A percentile compares a stretch with the other conserved stretches of the same genome.
These are phyloP conservation scores for Sugiyamaella marilandica DNA, from an alignment of 805 yeast species.

Conservation along the genomic window DNA sequence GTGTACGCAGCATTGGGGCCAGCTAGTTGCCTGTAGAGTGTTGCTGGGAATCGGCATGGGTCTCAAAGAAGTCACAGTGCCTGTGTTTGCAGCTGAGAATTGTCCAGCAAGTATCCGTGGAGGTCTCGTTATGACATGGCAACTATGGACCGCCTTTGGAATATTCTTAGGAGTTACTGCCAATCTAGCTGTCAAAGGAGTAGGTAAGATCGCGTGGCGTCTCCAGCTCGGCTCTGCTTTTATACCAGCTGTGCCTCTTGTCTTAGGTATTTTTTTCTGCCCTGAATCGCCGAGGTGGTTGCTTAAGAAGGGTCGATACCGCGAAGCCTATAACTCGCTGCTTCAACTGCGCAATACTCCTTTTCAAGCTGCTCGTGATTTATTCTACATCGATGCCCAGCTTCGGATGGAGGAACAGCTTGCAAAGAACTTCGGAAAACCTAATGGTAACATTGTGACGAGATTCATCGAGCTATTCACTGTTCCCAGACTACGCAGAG, in stretches of 20 bases:
- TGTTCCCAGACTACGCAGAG: conserved; percentile 76
- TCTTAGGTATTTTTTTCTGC: conserved; percentile 45
- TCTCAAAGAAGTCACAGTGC: conserved; percentile 58
- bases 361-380: conserved; percentile 58
- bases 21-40: conserved; percentile 53
- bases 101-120: conserved; percentile 55
- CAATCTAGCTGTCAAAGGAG: conserved; percentile 47
- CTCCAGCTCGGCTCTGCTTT: conserved; percentile 59
- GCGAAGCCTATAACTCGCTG: conserved; percentile 47
- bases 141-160: conserved; percentile 65
- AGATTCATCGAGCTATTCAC: conserved; percentile 43
- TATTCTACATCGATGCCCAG: conserved; percentile 51
- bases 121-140: conserved; percentile 63
- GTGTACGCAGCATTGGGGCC: conserved; percentile 53
- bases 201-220: conserved; percentile 46
- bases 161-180: conserved; percentile 60
- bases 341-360: conserved; percentile 41
- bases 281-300: conserved; percentile 71
- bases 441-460: conserved; percentile 24
- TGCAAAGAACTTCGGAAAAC: conserved; percentile 15
- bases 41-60: conserved; percentile 61
- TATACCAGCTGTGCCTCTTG: conserved; percentile 50
- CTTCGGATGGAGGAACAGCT: conserved; percentile 35
- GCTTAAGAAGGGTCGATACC: conserved; percentile 46
- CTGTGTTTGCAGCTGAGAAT: conserved; percentile 59